Percentiles rank a stretch among this genome's conserved stretches.
Evolutionary conservation across 1,139 yeast species (phyloP).

Genomic region (Sugiyamaella grinbergsii): DNA sequence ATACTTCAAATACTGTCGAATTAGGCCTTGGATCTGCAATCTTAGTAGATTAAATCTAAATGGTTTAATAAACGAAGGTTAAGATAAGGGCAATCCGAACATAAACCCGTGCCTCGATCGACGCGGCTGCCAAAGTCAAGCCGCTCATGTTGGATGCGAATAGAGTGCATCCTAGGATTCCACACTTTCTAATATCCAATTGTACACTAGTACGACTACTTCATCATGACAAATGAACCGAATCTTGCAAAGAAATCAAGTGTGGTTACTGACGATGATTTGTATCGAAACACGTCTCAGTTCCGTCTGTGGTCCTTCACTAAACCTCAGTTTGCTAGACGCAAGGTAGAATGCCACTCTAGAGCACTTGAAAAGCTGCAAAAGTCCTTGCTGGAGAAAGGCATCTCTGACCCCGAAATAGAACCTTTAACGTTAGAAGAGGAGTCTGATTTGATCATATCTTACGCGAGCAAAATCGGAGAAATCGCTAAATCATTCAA

Average conservation of each 20-base stretch:
- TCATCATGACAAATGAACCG: slow-evolving; percentile 9
- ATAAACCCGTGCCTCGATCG: too few species aligned
- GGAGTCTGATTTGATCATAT: slow-evolving; percentile 65
- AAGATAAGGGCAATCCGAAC: too few species aligned
- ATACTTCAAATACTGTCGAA: too few species aligned
- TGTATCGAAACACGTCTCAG: slow-evolving; percentile 85
- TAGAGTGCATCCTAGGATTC: too few species aligned
- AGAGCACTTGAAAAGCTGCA: slow-evolving; percentile 52
- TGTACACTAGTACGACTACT: too few species aligned
- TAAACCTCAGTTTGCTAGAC: slow-evolving; percentile 51
- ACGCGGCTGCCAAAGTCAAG: too few species aligned
- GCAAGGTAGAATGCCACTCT: slow-evolving; percentile 53
- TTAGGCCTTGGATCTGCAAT: too few species aligned
- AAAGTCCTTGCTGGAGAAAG: slow-evolving; percentile 40
- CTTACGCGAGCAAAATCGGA: slow-evolving; percentile 70
- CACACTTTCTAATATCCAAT: too few species aligned
- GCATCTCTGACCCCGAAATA: slow-evolving; percentile 46
- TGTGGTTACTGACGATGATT: slow-evolving; percentile 63
- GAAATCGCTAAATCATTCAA: slow-evolving; percentile 59
- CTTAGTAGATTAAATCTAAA: too few species aligned
- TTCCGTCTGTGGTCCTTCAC: slow-evolving; percentile 85
- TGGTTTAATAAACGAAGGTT: too few species aligned
- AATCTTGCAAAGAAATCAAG: slow-evolving; percentile 7
- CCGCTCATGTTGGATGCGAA: too few species aligned
- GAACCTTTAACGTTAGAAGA: slow-evolving; percentile 60